Evolutionary conservation across 768 basidiomycete genomes (phyloP), one percentile per base, ranked within the genome.

Genomic region (Termitomyces sp.): DNA sequence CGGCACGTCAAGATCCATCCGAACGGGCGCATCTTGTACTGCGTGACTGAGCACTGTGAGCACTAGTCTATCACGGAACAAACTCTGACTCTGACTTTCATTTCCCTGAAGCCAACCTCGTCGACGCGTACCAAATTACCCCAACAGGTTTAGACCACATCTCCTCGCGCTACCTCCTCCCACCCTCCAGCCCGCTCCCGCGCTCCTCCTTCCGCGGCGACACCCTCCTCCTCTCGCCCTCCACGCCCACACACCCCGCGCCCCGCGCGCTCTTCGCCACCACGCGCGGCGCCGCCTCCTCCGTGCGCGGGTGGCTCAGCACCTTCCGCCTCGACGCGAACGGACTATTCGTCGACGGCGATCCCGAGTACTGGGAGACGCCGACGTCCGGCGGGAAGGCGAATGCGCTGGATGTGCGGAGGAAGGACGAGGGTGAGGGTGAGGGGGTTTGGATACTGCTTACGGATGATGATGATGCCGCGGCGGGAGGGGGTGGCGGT

Each of bases 1-100:
- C 70, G 81, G 18, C 81, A 83, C 65, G 68, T 82, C 57, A 81
- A 79, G 59, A 62, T 82, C 1, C 80, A 81, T 59, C 80, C 81
- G 0, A 80, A 81, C 58, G 81, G 81, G 0, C 75, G 72, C 48
- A 60, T 81, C 0, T 63, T 83, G 9, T 83, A 83, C 60, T 77
- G 73, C 55, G 74, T 82, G 13, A 80, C 81, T 4, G 82, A 83
- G 59, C 81, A 83, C 47, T 73, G 79, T 80, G 58, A 57, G 78
- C 8, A 20, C 49, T 18, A 37, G 5, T 1, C 5, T 6, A 37
- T 7, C 6, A 18, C 15, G 5, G n/a, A n/a, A n/a, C n/a, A n/a
- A n/a, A n/a, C n/a, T n/a, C n/a, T n/a, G n/a, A n/a, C n/a, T n/a
- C n/a, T n/a, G n/a, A n/a, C n/a, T n/a, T n/a, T n/a, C n/a, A n/a